Conservation (phyloP, 305 asterid genomes). For the Fraxinus latifolia region DNA sequence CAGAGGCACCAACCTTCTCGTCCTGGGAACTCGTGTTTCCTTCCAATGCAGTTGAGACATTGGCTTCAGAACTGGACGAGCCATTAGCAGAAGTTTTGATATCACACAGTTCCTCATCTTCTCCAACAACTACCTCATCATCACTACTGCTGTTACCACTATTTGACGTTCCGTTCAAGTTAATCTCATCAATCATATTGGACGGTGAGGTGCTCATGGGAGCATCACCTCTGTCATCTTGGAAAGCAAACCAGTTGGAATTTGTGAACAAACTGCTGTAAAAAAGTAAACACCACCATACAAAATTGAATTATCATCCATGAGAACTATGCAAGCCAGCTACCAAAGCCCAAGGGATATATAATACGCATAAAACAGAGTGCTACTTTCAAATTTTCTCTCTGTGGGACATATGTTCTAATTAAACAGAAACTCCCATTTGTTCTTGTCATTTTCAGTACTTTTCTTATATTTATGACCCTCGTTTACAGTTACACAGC, state of each 20-base stretch:
- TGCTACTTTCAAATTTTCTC: neutral
- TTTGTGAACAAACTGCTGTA: conserved; percentile 90
- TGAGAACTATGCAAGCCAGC: neutral
- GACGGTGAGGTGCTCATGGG: conserved; percentile 53
- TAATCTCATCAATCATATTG: conserved; percentile 57
- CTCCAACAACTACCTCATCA: conserved; percentile 89
- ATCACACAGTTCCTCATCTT: conserved; percentile 55
- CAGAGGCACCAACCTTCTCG: conserved; percentile 34
- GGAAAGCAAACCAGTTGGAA: conserved; percentile 97
- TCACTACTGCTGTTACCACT: conserved; percentile 58
- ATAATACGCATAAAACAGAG: neutral
- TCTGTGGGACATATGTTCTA: neutral
- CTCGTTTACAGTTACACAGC: neutral
- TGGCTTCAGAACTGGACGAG: conserved; percentile 32
- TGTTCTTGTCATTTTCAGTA: neutral
- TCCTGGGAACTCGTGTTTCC: conserved; percentile 21
- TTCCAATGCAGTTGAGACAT: conserved; percentile 27
- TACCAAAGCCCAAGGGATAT: neutral
- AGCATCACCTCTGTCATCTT: conserved; percentile 61
- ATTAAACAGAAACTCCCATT: neutral
- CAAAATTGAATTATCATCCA: neutral
- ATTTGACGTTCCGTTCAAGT: conserved; percentile 52
- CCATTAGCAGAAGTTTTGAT: conserved; percentile 39
- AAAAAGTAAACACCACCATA: conserved; percentile 24
- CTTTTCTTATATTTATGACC: neutral